A percentile compares a stretch with the other conserved stretches of the same genome.
Evolutionary conservation across 2,329 filamentous ascomycete species (phyloP).

Genomic region (Arthrobotrys megalospora): DNA sequence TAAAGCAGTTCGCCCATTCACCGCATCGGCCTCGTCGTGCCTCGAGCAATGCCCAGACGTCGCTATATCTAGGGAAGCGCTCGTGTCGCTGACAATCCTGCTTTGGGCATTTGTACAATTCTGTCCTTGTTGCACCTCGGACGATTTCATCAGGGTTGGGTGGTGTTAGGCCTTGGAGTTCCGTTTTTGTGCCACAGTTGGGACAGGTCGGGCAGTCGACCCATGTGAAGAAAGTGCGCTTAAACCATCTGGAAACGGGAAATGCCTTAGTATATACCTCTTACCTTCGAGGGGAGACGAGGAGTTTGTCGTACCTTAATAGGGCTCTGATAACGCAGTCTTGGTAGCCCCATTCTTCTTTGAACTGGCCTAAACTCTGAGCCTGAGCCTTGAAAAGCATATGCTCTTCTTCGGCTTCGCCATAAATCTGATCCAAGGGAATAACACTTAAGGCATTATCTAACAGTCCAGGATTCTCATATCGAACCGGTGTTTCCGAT

Average conservation of each 20-base stretch:
- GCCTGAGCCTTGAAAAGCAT: conserved; percentile 90
- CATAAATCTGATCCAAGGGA: conserved; percentile 90
- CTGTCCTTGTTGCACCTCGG: conserved; percentile 87
- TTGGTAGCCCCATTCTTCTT: conserved; percentile 95
- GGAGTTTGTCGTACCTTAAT: conserved; percentile 75
- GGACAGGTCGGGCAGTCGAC: conserved; percentile 94
- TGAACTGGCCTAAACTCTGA: conserved; percentile 85
- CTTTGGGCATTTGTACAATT: conserved; percentile 89
- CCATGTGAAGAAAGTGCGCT: conserved; percentile 93
- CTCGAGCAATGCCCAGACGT: conserved; percentile 92
- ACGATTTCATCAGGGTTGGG: conserved; percentile 91
- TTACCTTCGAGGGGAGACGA: conserved; percentile 1
- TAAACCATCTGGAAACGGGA: conserved; percentile 83
- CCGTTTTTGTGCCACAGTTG: conserved; percentile 84
- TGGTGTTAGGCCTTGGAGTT: conserved; percentile 84
- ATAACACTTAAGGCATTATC: conserved; percentile 91
- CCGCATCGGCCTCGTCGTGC: conserved; percentile 88
- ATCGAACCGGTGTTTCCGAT: conserved; percentile 89
- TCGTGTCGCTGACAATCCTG: conserved; percentile 82
- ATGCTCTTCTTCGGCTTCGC: conserved; percentile 92
- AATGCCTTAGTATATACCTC: conserved; percentile 39
- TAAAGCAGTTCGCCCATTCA: conserved; percentile 99
- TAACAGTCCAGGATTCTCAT: conserved; percentile 93
- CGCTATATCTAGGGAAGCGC: conserved; percentile 92
- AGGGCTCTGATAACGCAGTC: conserved; percentile 94